phyloP scores from a whole-genome alignment of 2,329 filamentous ascomycete genomes.

The Bimuria novae-zelandiae region DNA sequence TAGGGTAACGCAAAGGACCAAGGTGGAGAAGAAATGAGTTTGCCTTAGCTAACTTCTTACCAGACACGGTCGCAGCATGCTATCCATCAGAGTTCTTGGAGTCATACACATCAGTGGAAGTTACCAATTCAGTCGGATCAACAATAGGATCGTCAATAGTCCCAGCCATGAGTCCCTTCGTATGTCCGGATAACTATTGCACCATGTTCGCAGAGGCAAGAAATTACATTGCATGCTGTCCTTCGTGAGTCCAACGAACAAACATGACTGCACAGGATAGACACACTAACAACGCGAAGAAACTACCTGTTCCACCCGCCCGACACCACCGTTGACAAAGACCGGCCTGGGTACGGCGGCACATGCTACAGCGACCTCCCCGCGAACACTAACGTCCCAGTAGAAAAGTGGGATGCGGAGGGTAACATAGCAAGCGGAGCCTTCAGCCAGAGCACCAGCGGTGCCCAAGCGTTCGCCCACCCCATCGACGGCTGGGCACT shows the following conservation, averaged over 20 bases:
- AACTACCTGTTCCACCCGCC: slow-evolving; percentile 25
- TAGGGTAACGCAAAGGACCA: too few relatives aligned
- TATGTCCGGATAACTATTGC: slow-evolving; percentile 31
- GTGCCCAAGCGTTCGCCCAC: slow-evolving; percentile 31
- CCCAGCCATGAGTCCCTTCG: slow-evolving; percentile 31
- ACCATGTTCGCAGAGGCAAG: slow-evolving; percentile 20
- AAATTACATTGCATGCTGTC: slow-evolving; percentile 37
- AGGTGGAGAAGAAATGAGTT: too few relatives aligned
- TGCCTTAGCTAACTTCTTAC: too few relatives aligned
- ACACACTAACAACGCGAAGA: slow-evolving; percentile 12
- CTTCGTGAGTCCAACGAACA: slow-evolving; percentile 19
- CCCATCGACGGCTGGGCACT: slow-evolving; percentile 35
- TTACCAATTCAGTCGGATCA: slow-evolving; percentile 10
- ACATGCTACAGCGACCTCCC: slow-evolving; percentile 32
- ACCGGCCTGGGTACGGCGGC: slow-evolving; percentile 32
- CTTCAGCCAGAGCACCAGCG: slow-evolving; percentile 11
- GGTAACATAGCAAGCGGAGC: slow-evolving; percentile 18
- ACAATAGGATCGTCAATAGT: slow-evolving; percentile 20
- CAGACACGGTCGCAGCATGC: slow-evolving; percentile 26
- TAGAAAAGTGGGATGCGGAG: slow-evolving; percentile 22
- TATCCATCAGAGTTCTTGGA: slow-evolving; percentile 30
- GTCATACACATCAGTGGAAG: slow-evolving; percentile 23
- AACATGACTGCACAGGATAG: not conserved
- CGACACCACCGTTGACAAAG: slow-evolving; percentile 16
- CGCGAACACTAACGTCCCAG: slow-evolving; percentile 18